Conservation (phyloP, 225 moss, liverwort and hornwort species). For the Bryum argenteum region DNA sequence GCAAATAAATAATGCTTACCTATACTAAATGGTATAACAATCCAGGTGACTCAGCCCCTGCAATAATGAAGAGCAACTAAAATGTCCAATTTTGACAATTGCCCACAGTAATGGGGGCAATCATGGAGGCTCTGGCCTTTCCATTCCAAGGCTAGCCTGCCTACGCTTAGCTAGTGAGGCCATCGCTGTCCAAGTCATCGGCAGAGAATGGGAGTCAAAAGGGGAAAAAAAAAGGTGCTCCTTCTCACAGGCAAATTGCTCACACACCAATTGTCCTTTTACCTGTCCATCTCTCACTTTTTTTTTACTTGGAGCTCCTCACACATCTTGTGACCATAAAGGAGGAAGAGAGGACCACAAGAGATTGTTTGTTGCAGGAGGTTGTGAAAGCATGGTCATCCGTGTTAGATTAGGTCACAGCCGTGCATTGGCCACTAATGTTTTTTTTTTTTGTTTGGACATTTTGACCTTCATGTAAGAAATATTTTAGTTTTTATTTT, state of each 20-base stretch:
- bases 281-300: background rate
- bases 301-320: background rate
- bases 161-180: too few species aligned
- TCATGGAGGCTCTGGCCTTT: background rate
- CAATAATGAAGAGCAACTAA: conserved; percentile 19
- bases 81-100: background rate
- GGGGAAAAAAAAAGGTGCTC: background rate
- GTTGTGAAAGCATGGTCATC: background rate
- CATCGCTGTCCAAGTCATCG: too few species aligned
- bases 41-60: background rate
- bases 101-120: too few species aligned
- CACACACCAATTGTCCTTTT: background rate
- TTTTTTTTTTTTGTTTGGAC: too few species aligned
- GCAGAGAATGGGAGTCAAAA: too few species aligned
- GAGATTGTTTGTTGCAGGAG: background rate
- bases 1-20: too few species aligned
- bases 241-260: background rate
- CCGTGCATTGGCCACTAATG: too few species aligned
- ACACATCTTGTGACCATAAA: background rate
- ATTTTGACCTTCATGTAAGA: too few species aligned
- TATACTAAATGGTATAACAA: background rate
- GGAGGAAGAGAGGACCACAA: background rate
- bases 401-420: background rate
- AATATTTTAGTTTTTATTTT: too few species aligned
- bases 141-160: too few species aligned